Percentiles rank a stretch among this genome's conserved stretches.
phyloP scores from a whole-genome alignment of 768 basidiomycete genomes.

The Coprinopsis sp. region DNA sequence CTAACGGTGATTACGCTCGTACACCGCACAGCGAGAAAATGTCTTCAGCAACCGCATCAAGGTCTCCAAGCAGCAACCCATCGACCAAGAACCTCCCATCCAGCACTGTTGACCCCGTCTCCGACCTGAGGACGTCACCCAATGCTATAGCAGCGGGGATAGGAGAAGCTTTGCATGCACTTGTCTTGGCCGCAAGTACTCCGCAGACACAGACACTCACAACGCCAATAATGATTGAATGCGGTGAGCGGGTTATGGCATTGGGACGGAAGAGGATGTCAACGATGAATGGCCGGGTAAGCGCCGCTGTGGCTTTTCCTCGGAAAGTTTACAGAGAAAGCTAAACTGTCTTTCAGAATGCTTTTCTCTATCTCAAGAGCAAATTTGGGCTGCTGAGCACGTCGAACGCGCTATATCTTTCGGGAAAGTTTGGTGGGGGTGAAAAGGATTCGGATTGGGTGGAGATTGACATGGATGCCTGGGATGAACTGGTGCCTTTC shows the following conservation, averaged over 20 bases:
- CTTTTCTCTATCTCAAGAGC: slow-evolving; percentile 31
- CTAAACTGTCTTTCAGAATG: slow-evolving; percentile 20
- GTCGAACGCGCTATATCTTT: slow-evolving; percentile 23
- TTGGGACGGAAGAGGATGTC: slow-evolving; percentile 28
- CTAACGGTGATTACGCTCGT: neutral
- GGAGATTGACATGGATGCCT: slow-evolving; percentile 33
- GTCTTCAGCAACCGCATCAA: neutral
- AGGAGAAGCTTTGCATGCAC: slow-evolving; percentile 27
- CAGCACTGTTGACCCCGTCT: slow-evolving; percentile 14
- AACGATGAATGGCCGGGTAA: slow-evolving; percentile 29
- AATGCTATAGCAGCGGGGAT: slow-evolving; percentile 30
- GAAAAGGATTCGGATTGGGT: slow-evolving; percentile 21
- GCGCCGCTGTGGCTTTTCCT: slow-evolving; percentile 5
- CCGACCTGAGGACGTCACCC: slow-evolving; percentile 18
- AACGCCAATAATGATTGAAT: slow-evolving; percentile 30
- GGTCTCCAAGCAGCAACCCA: neutral
- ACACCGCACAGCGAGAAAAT: neutral
- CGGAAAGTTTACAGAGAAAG: neutral
- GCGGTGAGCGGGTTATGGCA: slow-evolving; percentile 28
- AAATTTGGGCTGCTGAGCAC: slow-evolving; percentile 32
- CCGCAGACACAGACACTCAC: slow-evolving; percentile 15
- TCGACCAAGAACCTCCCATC: slow-evolving; percentile 7
- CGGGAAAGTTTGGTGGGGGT: slow-evolving; percentile 23
- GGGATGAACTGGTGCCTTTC: slow-evolving; percentile 31
- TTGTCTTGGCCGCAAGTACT: slow-evolving; percentile 10